Conservation (phyloP, 73 alveolate species). For the Paramecium bursaria region DNA sequence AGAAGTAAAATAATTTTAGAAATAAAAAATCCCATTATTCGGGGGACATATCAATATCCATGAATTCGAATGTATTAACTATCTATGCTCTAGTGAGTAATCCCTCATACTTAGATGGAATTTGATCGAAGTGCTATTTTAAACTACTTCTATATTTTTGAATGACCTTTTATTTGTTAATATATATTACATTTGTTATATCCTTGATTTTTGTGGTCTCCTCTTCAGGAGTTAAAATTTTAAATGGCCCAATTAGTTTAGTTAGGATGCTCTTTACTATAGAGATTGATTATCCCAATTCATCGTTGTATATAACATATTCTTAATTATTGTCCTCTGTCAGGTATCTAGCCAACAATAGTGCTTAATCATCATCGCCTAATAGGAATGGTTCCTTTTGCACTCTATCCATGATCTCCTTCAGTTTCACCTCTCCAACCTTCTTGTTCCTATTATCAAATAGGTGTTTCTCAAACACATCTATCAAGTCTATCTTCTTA, state of each 20-base stretch:
- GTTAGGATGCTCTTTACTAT: constrained; percentile 29
- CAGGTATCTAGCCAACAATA: constrained; percentile 35
- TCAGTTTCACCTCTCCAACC: constrained; percentile 16
- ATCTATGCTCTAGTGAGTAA: constrained; percentile 13
- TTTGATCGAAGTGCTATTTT: constrained; percentile 35
- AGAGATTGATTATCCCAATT: constrained; percentile 30
- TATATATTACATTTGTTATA: constrained; percentile 5
- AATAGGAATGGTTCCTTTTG: constrained; percentile 35
- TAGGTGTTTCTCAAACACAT: constrained; percentile 40
- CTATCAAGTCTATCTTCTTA: constrained; percentile 6
- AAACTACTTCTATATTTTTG: constrained; percentile 47
- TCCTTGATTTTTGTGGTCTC: constrained; percentile 3
- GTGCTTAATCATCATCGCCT: constrained; percentile 48
- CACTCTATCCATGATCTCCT: constrained; percentile 25
- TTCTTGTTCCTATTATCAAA: constrained; percentile 52
- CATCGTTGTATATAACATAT: constrained; percentile 34
- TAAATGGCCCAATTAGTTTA: constrained; percentile 3
- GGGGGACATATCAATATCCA: constrained; percentile 38
- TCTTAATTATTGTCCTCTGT: constrained; percentile 50
- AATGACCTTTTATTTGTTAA: not conserved
- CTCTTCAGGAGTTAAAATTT: not conserved
- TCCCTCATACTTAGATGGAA: constrained; percentile 48
- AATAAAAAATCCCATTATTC: constrained; percentile 42
- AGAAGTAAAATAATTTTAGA: not conserved
- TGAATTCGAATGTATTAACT: constrained; percentile 25